Conservation (phyloP, 2,329 filamentous ascomycete genomes). For the Ophiocordyceps camponoti-rufipedis region DNA sequence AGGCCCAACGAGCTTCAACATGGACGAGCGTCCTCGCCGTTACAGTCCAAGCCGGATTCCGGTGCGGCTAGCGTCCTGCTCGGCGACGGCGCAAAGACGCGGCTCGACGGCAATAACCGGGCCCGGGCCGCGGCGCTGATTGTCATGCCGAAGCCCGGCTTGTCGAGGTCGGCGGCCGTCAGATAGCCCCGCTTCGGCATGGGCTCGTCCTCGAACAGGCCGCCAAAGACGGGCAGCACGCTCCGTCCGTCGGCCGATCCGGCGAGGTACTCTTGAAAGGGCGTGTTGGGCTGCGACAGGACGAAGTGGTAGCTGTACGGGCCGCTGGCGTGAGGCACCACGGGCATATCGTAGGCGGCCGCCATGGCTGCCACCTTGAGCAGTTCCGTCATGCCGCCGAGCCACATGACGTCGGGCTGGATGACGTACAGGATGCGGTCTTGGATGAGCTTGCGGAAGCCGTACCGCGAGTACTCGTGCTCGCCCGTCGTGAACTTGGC, state of each 20-base stretch:
- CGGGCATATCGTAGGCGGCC: slow-evolving; percentile 81
- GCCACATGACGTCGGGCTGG: slow-evolving; percentile 96
- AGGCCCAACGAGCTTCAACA: not conserved
- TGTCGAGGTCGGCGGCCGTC: slow-evolving; percentile 63
- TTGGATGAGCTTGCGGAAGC: slow-evolving; percentile 87
- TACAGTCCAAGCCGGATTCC: too few relatives aligned
- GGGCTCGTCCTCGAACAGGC: slow-evolving; percentile 78
- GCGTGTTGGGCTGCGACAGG: slow-evolving; percentile 78
- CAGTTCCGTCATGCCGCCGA: slow-evolving; percentile 80
- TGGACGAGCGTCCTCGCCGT: too few relatives aligned
- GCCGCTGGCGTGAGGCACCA: slow-evolving; percentile 86
- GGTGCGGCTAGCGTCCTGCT: slow-evolving; percentile 18
- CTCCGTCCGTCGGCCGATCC: slow-evolving; percentile 84
- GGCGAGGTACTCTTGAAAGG: slow-evolving; percentile 90
- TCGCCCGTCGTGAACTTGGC: slow-evolving; percentile 92
- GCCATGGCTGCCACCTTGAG: slow-evolving; percentile 80
- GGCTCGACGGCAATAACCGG: slow-evolving; percentile 58
- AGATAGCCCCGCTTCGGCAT: slow-evolving; percentile 72
- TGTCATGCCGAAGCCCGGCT: slow-evolving; percentile 79
- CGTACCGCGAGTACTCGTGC: slow-evolving; percentile 87
- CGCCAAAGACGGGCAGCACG: slow-evolving; percentile 80
- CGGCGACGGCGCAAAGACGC: slow-evolving; percentile 52
- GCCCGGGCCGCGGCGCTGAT: slow-evolving; percentile 55
- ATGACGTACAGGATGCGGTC: slow-evolving; percentile 85
- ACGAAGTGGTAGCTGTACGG: slow-evolving; percentile 96